Evolutionary conservation across 2,329 filamentous ascomycete species (phyloP), one percentile per base, ranked within the genome.

Genomic region (Neocucurbitaria cava): DNA sequence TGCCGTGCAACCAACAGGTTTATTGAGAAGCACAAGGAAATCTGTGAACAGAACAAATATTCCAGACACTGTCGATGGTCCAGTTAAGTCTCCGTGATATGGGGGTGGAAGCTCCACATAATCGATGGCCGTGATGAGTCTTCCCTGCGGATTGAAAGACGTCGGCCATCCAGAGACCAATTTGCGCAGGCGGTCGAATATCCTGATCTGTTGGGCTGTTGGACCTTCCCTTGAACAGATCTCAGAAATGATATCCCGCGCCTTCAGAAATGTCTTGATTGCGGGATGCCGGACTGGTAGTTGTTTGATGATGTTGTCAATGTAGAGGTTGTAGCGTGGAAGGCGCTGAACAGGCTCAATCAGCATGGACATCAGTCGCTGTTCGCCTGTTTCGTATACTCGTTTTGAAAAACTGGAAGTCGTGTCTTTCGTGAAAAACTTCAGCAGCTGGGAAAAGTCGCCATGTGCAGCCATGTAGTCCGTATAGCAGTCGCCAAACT

Each of bases 311-410:
- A 99, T 97, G 69, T 96, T 93, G 78, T 99, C 95, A 66, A 99
- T 98, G 70, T 98, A 89, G 31, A 99, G 82, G 69, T 92, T 97
- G 78, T 99, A 99, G 23, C 95, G 89, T 23, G 95, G 95, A 47
- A 99, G 83, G 47, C 95, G 85, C 75, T 99, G 95, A 0, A 99
- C 93, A 2, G 95, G 95, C 76, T 99, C 95, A 73, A 99, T 99
- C 49, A 99, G 84, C 59, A 95, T 85, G 3, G 95, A 98, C 44
- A 91, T 92, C 49, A 98, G 84, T 52, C 88, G 86, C 77, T 99
- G 95, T 74, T 98, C 95, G 50, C 95, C 94, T 2, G 89, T 89
- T 60, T 93, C 87, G 47, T 91, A 86, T 3, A 97, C 86, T 41
- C 90, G 83, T 64, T 89, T 88, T 2, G 89, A 89, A 72, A 96